Evolutionary conservation across 345 rosid genomes (phyloP).

Genomic region (Dovyalis caffra): DNA sequence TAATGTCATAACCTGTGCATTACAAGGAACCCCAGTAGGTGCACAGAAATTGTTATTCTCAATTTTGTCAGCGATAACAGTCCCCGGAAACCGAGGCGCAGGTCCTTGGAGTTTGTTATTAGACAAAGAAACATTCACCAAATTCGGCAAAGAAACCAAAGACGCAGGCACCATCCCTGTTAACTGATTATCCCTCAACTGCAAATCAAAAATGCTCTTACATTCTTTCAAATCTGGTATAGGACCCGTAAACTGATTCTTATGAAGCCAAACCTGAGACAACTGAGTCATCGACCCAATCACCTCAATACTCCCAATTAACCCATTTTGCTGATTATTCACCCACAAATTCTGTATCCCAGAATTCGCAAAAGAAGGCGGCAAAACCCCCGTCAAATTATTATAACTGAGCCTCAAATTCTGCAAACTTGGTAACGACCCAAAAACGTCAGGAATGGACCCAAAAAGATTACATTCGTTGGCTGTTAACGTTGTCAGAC

Average conservation of each 20-base stretch:
- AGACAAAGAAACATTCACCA: conserved; percentile 52
- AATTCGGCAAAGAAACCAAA: conserved; percentile 34
- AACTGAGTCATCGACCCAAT: conserved; percentile 56
- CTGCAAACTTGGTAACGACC: conserved; percentile 45
- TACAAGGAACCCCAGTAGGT: conserved; percentile 41
- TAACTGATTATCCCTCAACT: conserved; percentile 72
- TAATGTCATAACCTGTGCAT: conserved; percentile 54
- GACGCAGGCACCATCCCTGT: conserved; percentile 66
- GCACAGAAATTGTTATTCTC: conserved; percentile 51
- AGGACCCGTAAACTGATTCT: conserved; percentile 64
- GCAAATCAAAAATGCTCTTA: conserved; percentile 52
- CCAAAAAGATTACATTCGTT: conserved; percentile 47
- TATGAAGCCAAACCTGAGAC: conserved; percentile 76
- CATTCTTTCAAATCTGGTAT: conserved; percentile 79
- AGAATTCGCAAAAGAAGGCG: conserved; percentile 53
- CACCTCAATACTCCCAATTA: conserved; percentile 59
- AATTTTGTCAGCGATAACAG: conserved; percentile 21
- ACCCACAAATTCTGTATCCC: conserved; percentile 60
- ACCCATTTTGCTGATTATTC: conserved; percentile 59
- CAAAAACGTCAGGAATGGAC: conserved; percentile 61
- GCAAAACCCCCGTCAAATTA: conserved; percentile 66
- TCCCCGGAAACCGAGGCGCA: conserved; percentile 36
- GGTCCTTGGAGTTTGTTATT: conserved; percentile 87
- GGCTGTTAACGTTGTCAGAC: conserved; percentile 41
- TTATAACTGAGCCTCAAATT: conserved; percentile 67